Evolutionary conservation across 805 yeast species (phyloP).

Genomic region (Wickerhamiella kazuoi): DNA sequence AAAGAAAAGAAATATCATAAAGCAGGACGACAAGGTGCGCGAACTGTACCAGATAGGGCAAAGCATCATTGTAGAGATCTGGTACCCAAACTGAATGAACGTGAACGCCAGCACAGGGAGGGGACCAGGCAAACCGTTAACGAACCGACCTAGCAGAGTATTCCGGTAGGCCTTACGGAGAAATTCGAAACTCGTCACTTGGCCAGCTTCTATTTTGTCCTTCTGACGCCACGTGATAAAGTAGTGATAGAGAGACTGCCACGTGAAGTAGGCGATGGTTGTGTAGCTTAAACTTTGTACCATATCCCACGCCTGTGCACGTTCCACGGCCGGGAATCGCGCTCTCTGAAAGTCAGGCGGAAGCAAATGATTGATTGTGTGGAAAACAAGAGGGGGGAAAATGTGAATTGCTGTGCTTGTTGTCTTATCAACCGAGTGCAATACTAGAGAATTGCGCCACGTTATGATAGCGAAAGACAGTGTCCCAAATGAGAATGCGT

Average conservation of each 20-base stretch:
- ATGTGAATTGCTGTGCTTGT: slow-evolving; percentile 83
- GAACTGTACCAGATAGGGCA: slow-evolving; percentile 78
- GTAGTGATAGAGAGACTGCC: slow-evolving; percentile 86
- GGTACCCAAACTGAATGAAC: slow-evolving; percentile 71
- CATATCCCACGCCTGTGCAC: slow-evolving; percentile 53
- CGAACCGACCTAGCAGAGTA: slow-evolving; percentile 51
- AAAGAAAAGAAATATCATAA: slow-evolving; percentile 54
- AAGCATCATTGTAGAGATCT: slow-evolving; percentile 66
- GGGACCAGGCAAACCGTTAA: slow-evolving; percentile 65
- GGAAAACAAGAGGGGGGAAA: slow-evolving; percentile 75
- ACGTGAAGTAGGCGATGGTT: slow-evolving; percentile 59
- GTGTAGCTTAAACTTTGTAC: slow-evolving; percentile 58
- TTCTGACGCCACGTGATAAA: slow-evolving; percentile 71
- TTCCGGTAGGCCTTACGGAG: slow-evolving; percentile 54
- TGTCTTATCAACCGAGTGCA: slow-evolving; percentile 82
- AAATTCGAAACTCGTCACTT: slow-evolving; percentile 74
- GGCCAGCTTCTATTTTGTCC: slow-evolving; percentile 68
- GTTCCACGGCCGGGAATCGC: slow-evolving; percentile 70
- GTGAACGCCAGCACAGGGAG: slow-evolving; percentile 81
- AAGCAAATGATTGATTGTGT: slow-evolving; percentile 70
- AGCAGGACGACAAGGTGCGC: slow-evolving; percentile 46
- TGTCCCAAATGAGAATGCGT: slow-evolving; percentile 77
- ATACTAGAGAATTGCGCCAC: slow-evolving; percentile 85
- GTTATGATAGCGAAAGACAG: slow-evolving; percentile 85
- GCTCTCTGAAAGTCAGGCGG: slow-evolving; percentile 29